These are phyloP conservation scores for Gossypium lobatum DNA, from an alignment of 441 rosid species.

Conservation along the genomic window DNA sequence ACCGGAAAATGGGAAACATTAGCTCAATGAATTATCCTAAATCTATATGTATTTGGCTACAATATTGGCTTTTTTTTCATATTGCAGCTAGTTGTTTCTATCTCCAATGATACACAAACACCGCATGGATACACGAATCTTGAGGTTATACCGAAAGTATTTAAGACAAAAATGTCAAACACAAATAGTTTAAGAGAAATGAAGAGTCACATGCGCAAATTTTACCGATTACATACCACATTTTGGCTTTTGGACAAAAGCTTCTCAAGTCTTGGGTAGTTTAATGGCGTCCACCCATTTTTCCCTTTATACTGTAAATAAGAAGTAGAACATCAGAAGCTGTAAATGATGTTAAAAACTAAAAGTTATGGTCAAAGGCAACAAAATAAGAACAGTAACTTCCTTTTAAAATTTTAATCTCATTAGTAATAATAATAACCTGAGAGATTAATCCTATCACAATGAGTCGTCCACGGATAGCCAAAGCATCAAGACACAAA, in stretches of 20 bases:
- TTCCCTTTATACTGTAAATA: conserved; percentile 76
- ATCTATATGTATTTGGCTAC: neutral
- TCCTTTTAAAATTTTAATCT: neutral
- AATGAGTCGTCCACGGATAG: conserved; percentile 73
- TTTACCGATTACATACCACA: conserved; percentile 55
- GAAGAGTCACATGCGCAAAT: neutral
- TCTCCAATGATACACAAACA: too few relatives aligned
- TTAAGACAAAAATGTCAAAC: neutral
- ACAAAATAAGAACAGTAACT: neutral
- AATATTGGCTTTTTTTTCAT: neutral
- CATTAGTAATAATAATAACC: conserved; percentile 16
- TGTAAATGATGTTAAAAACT: neutral
- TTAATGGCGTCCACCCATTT: conserved; percentile 81
- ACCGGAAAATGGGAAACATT: neutral
- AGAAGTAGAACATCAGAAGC: conserved; percentile 8
- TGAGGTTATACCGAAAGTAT: too few relatives aligned
- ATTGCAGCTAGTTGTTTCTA: too few relatives aligned
- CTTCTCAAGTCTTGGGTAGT: conserved; percentile 87
- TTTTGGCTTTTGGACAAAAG: conserved; percentile 90
- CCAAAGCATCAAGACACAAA: conserved; percentile 80
- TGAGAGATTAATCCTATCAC: conserved; percentile 97
- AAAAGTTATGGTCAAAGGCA: neutral
- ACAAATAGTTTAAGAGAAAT: neutral
- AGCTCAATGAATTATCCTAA: neutral
- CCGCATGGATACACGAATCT: too few relatives aligned